Base-by-base conservation (phyloP, 2,329 filamentous ascomycete species). In the Hysterium pulicare region DNA sequence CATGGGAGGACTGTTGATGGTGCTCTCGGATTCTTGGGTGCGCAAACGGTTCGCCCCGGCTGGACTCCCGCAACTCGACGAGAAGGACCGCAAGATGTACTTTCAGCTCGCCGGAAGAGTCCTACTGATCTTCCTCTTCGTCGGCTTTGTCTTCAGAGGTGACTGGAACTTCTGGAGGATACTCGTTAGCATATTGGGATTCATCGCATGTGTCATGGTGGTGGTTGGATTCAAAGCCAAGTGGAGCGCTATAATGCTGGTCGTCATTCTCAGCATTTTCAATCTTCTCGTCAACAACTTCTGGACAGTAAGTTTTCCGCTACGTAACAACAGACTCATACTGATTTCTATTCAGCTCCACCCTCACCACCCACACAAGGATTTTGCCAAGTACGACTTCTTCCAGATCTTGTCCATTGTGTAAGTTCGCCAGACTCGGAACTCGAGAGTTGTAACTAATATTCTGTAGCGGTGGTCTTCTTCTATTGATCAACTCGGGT, bases 31-130 rank as follows among this genome's bases (percentile, higher is more conserved):
- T 73, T 95, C 88, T 44, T 97, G 91, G 90, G 90, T 96, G 51
- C 86, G 90, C 72, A 97, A 97, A 82, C 87, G 84, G 68, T 95
- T 96, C 74, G 91, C 90, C 3, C 95, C 95, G 49, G 93, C 93
- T 36, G 93, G 93, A 36, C 79, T 98, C 40, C 93, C 93, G 37
- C 82, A 88, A 69, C 81, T 98, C 40, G 93, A 97, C 66, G 93
- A 98, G 78, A 97, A 97, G 82, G 93, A 98, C 70, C 87, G 90
- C 73, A 98, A 97, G 81, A 97, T 97, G 91, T 98, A 98, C 78
- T 94, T 98, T 74, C 93, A 97, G 81, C 84, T 98, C 49, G 93
- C 93, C 54, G 93, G 93, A 26, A 85, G 93, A 57, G 88, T 98
- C 26, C 78, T 98, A 53, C 78, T 98, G 58, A 97, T 98, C 73